Evolutionary conservation across 345 rosid genomes (phyloP), one percentile per base, ranked within the genome.

Genomic region (Pistacia integerrima): DNA sequence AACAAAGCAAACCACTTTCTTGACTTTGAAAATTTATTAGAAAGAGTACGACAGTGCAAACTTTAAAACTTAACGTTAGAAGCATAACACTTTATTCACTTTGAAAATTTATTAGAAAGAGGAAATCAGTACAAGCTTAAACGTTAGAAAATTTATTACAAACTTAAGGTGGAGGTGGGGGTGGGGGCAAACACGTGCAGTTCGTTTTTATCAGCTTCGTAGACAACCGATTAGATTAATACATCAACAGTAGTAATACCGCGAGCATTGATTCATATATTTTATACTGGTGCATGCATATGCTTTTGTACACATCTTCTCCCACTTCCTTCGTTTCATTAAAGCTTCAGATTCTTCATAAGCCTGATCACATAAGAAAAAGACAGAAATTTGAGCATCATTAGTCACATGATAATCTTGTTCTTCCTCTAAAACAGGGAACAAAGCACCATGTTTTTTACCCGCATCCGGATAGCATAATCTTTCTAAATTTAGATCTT

Each of bases 281-380:
- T 3, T 41, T 52, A 6, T 35, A 41, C 14, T n/a, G 11, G 16
- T 67, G 11, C 30, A 28, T 70, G 57, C 70, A 67, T 67, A 54
- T 68, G 28, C 68, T 48, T 55, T 57, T 72, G 38, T 52, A 58
- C 30, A 66, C 25, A 60, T 63, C 55, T 73, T 74, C 73, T 18
- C 38, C 20, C 3, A 28, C 17, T 51, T 48, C 56, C 25, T 25
- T 25, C 70, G 44, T 64, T 72, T 87, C 75, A 78, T 70, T 85
- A 80, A 84, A 86, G 85, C 85, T 77, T 86, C 64, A 88, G 84
- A 86, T 92, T 92, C 86, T 83, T 88, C 89, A 87, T 67, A 30
- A 85, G 64, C 90, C 94, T 93, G 85, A 9, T 28, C 74, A 70
- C 36, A 81, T 1, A 17, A 78, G 20, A 33, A 5, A 5, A 54